Conservation (phyloP, 2,329 filamentous ascomycete genomes). For the Aspergillus intermedius region DNA sequence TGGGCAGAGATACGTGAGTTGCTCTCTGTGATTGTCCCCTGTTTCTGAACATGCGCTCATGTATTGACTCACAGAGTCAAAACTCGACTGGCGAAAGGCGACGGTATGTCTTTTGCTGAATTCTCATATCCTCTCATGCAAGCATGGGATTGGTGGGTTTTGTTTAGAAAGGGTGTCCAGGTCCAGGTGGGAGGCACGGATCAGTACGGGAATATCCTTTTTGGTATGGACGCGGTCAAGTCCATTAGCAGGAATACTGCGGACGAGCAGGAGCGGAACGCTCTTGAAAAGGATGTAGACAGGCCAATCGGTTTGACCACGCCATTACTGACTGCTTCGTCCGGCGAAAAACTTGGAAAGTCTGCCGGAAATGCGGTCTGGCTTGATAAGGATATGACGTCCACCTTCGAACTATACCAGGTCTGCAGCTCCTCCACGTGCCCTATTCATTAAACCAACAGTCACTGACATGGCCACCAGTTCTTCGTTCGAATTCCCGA, state of each 20-base stretch:
- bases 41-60: slow-evolving; percentile 3
- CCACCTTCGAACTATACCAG: slow-evolving; percentile 76
- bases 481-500: slow-evolving; percentile 84
- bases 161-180: slow-evolving; percentile 66
- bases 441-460: not conserved
- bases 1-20: slow-evolving; percentile 77
- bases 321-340: slow-evolving; percentile 76
- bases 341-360: slow-evolving; percentile 90
- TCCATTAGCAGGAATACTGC: slow-evolving; percentile 52
- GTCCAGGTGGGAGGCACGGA: slow-evolving; percentile 93
- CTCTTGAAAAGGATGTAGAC: slow-evolving; percentile 31
- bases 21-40: slow-evolving; percentile 1
- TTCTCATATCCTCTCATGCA: slow-evolving; percentile 91
- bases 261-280: slow-evolving; percentile 31
- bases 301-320: slow-evolving; percentile 79
- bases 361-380: slow-evolving; percentile 89
- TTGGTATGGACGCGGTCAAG: slow-evolving; percentile 80
- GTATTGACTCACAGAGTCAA: slow-evolving; percentile 55
- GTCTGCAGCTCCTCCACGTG: slow-evolving; percentile 28
- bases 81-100: slow-evolving; percentile 72
- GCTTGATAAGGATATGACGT: slow-evolving; percentile 77
- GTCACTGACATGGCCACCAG: slow-evolving; percentile 35
- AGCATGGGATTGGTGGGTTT: slow-evolving; percentile 92
- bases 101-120: slow-evolving; percentile 91
- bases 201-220: slow-evolving; percentile 92